Evolutionary conservation across 2,329 filamentous ascomycete species (phyloP), one percentile per base, ranked within the genome.

Genomic region (Beauveria caledonica): DNA sequence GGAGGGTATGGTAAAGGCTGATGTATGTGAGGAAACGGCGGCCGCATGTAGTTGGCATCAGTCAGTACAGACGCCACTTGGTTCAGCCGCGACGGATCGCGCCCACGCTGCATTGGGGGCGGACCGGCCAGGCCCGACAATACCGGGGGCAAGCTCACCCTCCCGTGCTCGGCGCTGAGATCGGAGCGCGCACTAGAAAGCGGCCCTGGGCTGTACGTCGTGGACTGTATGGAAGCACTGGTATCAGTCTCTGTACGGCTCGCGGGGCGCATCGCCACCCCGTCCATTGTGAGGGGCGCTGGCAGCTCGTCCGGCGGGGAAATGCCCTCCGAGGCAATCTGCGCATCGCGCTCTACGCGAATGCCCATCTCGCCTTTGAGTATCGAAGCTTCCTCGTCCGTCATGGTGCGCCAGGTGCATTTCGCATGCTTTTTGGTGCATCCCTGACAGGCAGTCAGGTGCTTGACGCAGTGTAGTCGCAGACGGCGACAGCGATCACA

Each of bases 391-490:
- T 96, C 92, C 3, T 88, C 86, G 36, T 90, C 85, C 17, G 84
- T 86, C n/a, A 94, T 84, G 49, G 88, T 85, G 65, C 86, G 89
- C 91, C 91, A 96, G 15, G 86, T 86, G 71, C 91, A 96, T 68
- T 92, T 92, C 21, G 90, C 90, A 70, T 96, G 91, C 71, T 95
- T 95, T 71, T 90, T 92, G 0, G 91, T 95, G 72, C 91, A 96
- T 23, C 90, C 90, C 72, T 88, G 85, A 69, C 92, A 96, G 9
- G 90, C 90, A 0, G 90, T 95, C 44, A 94, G 78, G 64, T 96
- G 89, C 73, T 95, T 95, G 52, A 92, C 77, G 63, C 91, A 96
- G 61, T 90, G 85, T 75, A 92, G 89, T 64, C 89, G 86, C 17
- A 95, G 77, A 33, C 91, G 81, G 49, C 91, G 82, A 70, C 91